Base-by-base conservation (phyloP, 2,329 filamentous ascomycete species). In the Fusarium nodosum region DNA sequence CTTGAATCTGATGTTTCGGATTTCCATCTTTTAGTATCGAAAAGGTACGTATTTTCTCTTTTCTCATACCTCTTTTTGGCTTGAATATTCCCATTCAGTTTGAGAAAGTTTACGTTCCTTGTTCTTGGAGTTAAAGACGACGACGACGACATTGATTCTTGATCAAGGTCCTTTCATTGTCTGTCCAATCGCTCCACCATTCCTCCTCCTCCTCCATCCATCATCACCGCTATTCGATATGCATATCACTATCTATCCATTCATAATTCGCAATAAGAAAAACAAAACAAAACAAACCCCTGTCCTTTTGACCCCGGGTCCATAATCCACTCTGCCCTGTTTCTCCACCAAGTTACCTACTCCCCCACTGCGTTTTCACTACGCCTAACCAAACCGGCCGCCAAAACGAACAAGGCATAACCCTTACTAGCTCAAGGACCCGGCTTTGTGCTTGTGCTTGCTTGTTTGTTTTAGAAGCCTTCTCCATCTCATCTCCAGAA, bases 1-100 rank as follows among this genome's bases (percentile, higher is more conserved):
- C 65, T 64, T 68, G 48, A 64, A 68, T 46, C 59, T 54, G 54
- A 54, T 69, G 67, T 69, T 69, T 69, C 58, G 63, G 57, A 69
- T 69, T 70, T 68, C 48, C 63, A 68, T 59, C 54, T 64, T 69
- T 56, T 69, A 64, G 56, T n/a, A 66, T n/a, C 11, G 12, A 44
- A 53, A 56, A 59, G 66, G 67, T 69, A 69, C 66, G 67, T 69
- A 64, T 55, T 63, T 63, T 18, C 42, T 33, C 18, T 39, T 55
- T 33, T 22, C 48, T 15, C 33, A 30, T 66, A 36, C 33, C 38
- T 65, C 39, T 20, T 20, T 13, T 41, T 54, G 9, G 36, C 33
- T 30, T 46, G 56, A 47, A 63, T 57, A 36, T 56, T 54, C 47
- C 48, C 38, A 54, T 58, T 39, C 63, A 38, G 33, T 67, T 63